Evolutionary conservation across 352 stramenopile species (phyloP), one percentile per base, ranked within the genome.

Genomic region (Phytophthora sp.): DNA sequence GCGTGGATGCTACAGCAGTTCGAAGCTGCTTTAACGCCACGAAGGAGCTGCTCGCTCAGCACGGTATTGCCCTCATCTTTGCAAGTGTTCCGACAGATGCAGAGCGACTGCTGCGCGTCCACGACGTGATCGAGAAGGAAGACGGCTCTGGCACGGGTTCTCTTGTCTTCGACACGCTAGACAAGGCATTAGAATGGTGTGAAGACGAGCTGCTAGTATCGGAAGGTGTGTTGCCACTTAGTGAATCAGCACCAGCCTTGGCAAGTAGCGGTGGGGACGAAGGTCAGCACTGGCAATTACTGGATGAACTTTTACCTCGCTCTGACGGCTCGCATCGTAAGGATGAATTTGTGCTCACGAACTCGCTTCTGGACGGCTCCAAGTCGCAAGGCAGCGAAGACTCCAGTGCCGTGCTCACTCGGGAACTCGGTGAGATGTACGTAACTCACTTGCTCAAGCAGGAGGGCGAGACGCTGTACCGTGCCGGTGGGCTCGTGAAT

Each of bases 1-100:
- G 90, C 18, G 92, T 97, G n/a, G 90, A 97, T 45, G 88, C 87
- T 5, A 97, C 90, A 18, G 88, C 90, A 11, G 86, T 95, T 27
- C 81, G 87, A n/a, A 93, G 78, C 12, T 94, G 87, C 63, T 95
- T 96, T 73, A 89, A 93, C 46, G 86, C 82, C 35, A 96, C 83
- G 46, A 93, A 94, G 69, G 86, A 94, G 41, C 57, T 96, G 13
- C 65, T 94, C 15, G 74, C 70, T 11, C 82, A 94, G 60, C 84
- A 96, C 47, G 88, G 88, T 24, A 88, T 96, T 53, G 65, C 66
- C 21, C 72, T 96, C 5, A 76, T 94, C 26, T 94, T 96, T 50
- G 77, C 84, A 1, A 87, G 84, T 58, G 78, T 96, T 7, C 84
- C 85, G 9, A 73, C 75, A 0, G 69, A 88, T 24, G 78, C 91